These are phyloP conservation scores for Thalassiosira exigua DNA, from an alignment of 352 stramenopile genomes.

Conservation along the genomic window DNA sequence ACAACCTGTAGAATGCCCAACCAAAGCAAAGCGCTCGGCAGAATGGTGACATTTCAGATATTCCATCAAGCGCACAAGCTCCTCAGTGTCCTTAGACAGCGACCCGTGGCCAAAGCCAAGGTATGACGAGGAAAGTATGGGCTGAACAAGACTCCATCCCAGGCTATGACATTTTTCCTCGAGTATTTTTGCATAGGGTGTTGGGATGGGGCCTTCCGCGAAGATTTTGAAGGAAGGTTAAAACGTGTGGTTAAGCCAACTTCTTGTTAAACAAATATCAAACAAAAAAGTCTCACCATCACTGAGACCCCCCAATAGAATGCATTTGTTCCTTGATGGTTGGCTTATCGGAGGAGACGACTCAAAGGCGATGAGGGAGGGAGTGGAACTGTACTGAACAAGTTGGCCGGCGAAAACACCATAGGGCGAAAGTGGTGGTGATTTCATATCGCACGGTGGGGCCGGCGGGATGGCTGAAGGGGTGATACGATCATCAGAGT, in stretches of 20 bases:
- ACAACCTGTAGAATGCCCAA: constrained; percentile 82
- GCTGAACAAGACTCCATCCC: constrained; percentile 77
- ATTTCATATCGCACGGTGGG: not conserved
- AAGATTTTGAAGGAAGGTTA: no score
- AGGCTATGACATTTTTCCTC: constrained; percentile 56
- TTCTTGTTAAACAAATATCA: no score
- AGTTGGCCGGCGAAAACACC: constrained; percentile 62
- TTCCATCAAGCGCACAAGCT: constrained; percentile 65
- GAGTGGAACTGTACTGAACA: constrained; percentile 64
- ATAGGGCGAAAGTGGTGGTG: constrained; percentile 59
- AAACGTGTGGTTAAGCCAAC: no score
- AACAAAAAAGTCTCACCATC: no score
- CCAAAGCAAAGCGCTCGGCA: constrained; percentile 62
- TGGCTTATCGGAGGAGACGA: constrained; percentile 30
- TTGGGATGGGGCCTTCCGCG: constrained; percentile 71
- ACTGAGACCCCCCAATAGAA: constrained; percentile 75
- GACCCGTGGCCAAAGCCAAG: constrained; percentile 77
- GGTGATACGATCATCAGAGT: no score
- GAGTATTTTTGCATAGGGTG: constrained; percentile 62
- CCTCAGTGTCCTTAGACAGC: constrained; percentile 65
- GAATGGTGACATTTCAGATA: constrained; percentile 67
- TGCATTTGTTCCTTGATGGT: constrained; percentile 66
- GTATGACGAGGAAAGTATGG: constrained; percentile 72
- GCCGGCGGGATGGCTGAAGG: not conserved
- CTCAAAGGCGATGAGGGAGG: constrained; percentile 69